These are phyloP conservation scores for Pseudocercospora ulei DNA, from an alignment of 2,329 filamentous ascomycete genomes.

Conservation along the genomic window DNA sequence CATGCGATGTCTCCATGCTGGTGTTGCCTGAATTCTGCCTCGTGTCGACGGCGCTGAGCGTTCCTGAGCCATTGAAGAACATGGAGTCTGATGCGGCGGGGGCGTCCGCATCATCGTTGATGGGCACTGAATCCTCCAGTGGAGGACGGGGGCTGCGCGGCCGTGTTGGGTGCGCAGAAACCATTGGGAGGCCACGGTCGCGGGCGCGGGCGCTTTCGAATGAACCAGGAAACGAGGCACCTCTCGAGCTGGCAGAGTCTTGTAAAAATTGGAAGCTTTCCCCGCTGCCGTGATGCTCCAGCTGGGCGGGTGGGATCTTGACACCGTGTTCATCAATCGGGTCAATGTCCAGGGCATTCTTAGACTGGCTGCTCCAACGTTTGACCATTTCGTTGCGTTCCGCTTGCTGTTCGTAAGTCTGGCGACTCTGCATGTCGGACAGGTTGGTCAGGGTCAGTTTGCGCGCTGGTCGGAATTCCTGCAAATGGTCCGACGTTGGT, in stretches of 20 bases:
- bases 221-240: constrained; percentile 46
- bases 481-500: constrained; percentile 1
- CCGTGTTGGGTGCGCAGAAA: constrained; percentile 21
- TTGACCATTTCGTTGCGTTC: constrained; percentile 23
- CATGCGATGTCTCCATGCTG: constrained; percentile 13
- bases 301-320: constrained; percentile 32
- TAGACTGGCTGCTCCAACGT: constrained; percentile 27
- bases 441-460: constrained; percentile 24
- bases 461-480: constrained; percentile 9
- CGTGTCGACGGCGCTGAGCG: constrained; percentile 16
- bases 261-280: constrained; percentile 58
- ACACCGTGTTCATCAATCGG: constrained; percentile 20
- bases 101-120: constrained; percentile 8
- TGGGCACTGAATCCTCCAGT: constrained; percentile 9
- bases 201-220: constrained; percentile 34
- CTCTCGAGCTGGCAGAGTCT: constrained; percentile 51
- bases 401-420: constrained; percentile 13
- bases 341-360: constrained; percentile 26
- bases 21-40: constrained; percentile 15
- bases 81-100: constrained; percentile 14
- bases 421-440: constrained; percentile 22
- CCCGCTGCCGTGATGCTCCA: constrained; percentile 48
- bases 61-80: constrained; percentile 22
- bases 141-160: constrained; percentile 6
- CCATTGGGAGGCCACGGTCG: constrained; percentile 18